Evolutionary conservation across 768 basidiomycete species (phyloP).

Genomic region (Hypsizygus marmoreus): DNA sequence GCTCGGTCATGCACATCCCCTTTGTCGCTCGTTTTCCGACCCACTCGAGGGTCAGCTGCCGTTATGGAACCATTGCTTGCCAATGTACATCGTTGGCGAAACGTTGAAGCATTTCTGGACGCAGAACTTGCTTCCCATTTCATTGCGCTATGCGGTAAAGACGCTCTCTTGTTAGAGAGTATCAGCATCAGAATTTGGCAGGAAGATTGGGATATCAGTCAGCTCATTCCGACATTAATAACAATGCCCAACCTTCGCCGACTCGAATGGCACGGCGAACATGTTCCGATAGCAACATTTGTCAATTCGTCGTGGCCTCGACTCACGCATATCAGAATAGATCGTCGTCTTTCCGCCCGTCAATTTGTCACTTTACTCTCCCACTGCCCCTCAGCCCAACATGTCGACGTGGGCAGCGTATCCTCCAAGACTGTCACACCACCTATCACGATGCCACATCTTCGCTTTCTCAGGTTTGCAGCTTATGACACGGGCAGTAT

Average conservation of each 20-base stretch:
- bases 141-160: not conserved
- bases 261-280: no score
- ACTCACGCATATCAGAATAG: constrained; percentile 2
- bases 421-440: not conserved
- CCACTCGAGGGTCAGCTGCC: no score
- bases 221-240: not conserved
- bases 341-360: not conserved
- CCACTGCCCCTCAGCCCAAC: not conserved
- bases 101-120: not conserved
- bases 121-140: not conserved
- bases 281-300: no score
- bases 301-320: constrained; percentile 1
- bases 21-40: not conserved
- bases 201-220: no score
- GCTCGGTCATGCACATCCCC: not conserved
- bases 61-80: not conserved
- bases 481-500: not conserved
- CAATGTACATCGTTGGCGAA: constrained; percentile 2
- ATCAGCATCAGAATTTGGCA: not conserved
- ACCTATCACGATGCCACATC: not conserved
- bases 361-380: not conserved
- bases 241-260: not conserved
- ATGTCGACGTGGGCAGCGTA: constrained; percentile 1
- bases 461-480: not conserved
- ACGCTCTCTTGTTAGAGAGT: not conserved